Conservation (phyloP, 78 protist species). For the Chrysochromulina tobinii region DNA sequence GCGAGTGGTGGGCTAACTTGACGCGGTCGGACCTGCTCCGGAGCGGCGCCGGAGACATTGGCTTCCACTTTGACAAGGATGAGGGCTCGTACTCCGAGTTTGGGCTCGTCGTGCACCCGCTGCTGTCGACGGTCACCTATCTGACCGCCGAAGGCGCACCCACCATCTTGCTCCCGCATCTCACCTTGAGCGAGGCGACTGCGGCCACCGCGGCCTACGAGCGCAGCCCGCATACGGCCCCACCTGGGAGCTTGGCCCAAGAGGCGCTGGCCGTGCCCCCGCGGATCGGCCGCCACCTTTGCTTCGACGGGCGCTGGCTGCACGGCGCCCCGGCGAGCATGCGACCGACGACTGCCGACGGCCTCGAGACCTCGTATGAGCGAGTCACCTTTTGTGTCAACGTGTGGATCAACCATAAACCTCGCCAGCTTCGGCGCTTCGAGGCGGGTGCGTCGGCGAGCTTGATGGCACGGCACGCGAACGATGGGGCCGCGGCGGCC, state of each 20-base stretch:
- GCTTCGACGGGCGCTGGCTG: slow-evolving; percentile 15
- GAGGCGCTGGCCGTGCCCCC: not conserved
- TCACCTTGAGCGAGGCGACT: not conserved
- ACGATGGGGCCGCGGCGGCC: too few relatives aligned
- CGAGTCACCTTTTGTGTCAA: slow-evolving; percentile 4
- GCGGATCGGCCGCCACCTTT: not conserved
- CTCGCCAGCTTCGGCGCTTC: not conserved
- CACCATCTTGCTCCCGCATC: not conserved
- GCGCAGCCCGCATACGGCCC: too few relatives aligned
- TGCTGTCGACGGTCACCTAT: not conserved
- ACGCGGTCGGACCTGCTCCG: not conserved
- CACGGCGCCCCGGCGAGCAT: not conserved
- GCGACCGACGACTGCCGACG: not conserved
- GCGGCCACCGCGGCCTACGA: too few relatives aligned
- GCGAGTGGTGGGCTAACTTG: slow-evolving; percentile 15
- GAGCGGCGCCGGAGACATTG: not conserved
- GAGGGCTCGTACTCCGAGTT: not conserved
- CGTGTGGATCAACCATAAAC: not conserved
- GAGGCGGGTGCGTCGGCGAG: too few relatives aligned
- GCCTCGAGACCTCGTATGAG: not conserved
- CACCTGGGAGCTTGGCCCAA: not conserved
- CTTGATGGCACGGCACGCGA: too few relatives aligned
- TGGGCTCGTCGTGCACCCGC: not conserved
- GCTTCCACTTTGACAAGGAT: slow-evolving; percentile 3
- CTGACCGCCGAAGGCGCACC: not conserved